Conservation (phyloP, 345 rosid species). For the Heritiera fomes region DNA sequence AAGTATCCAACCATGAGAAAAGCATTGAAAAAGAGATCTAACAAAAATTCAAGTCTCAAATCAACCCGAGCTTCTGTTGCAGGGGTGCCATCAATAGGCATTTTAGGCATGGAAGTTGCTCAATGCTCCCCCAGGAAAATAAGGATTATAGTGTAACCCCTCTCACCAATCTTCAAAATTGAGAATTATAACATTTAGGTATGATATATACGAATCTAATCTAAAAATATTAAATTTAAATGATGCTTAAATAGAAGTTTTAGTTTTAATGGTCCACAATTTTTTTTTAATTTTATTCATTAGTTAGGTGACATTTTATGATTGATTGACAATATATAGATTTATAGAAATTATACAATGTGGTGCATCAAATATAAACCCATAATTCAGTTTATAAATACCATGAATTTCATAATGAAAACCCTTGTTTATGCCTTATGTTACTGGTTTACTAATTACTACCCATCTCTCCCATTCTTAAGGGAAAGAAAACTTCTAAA, state of each 20-base stretch:
- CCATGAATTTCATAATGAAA: neutral
- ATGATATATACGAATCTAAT: neutral
- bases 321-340: too few relatives aligned
- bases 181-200: neutral
- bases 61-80: constrained; percentile 97
- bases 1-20: too few relatives aligned
- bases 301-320: too few relatives aligned
- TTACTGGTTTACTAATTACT: neutral
- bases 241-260: too few relatives aligned
- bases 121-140: constrained; percentile 79
- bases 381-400: too few relatives aligned
- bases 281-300: too few relatives aligned
- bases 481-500: neutral
- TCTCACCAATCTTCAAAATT: constrained; percentile 46
- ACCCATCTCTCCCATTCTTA: neutral
- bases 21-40: too few relatives aligned
- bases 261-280: too few relatives aligned
- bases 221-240: neutral
- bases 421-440: neutral
- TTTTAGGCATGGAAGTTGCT: constrained; percentile 99
- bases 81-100: constrained; percentile 99
- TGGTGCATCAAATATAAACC: too few relatives aligned
- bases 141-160: constrained; percentile 97
- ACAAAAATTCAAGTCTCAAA: neutral
- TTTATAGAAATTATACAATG: too few relatives aligned